A percentile compares a stretch with the other conserved stretches of the same genome.
Conservation (phyloP, 108 stramenopile species). For the Discostella stelligeroides region DNA sequence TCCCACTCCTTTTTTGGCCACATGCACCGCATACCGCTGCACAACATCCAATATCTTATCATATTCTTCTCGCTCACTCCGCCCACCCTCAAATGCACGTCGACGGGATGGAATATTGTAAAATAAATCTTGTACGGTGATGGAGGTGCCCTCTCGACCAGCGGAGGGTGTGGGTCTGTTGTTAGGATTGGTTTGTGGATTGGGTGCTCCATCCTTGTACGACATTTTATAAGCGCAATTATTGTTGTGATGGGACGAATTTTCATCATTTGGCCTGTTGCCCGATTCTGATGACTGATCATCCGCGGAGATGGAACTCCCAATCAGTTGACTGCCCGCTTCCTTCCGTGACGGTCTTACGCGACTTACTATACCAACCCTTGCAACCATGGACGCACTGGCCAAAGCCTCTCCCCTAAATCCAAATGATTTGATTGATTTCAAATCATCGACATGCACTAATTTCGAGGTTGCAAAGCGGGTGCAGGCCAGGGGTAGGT, state of each 20-base stretch:
- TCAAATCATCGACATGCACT: constrained; percentile 81
- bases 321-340: background rate
- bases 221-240: constrained; percentile 78
- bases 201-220: constrained; percentile 80
- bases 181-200: constrained; percentile 23
- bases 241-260: background rate
- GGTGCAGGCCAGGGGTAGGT: constrained; percentile 88
- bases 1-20: constrained; percentile 73
- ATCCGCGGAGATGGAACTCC: too few relatives aligned
- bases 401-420: constrained; percentile 98
- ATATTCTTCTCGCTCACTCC: constrained; percentile 87
- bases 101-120: constrained; percentile 95
- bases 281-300: too few relatives aligned
- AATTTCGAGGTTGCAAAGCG: constrained; percentile 97
- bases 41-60: constrained; percentile 74
- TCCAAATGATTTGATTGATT: constrained; percentile 85
- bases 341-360: constrained; percentile 1
- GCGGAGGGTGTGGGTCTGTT: constrained; percentile 82
- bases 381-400: constrained; percentile 72
- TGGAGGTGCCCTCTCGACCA: constrained; percentile 87
- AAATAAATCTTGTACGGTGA: constrained; percentile 95
- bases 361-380: constrained; percentile 57
- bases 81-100: constrained; percentile 58
- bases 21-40: constrained; percentile 92
- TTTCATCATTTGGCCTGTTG: background rate